Conservation (phyloP, 371 early-diverging fungal genomes). For the Zopfochytrium polystomum region DNA sequence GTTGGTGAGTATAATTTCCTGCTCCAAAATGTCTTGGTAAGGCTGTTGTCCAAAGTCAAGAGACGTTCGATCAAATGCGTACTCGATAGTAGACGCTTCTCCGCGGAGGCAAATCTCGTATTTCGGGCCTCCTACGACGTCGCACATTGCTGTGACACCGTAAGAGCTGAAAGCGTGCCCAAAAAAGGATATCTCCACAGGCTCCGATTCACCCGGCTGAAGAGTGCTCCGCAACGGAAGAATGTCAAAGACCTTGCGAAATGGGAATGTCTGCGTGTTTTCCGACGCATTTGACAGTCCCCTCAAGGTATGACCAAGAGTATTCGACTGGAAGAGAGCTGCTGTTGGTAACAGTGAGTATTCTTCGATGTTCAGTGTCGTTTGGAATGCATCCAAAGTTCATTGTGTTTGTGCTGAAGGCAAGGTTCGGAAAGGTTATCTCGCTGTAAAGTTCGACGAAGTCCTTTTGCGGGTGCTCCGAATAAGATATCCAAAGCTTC, state of each 20-base stretch:
- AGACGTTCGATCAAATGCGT: conserved; percentile 28
- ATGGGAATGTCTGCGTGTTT: conserved; percentile 1
- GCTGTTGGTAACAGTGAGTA: conserved; percentile 41
- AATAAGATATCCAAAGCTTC: conserved; percentile 45
- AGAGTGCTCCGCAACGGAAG: conserved; percentile 43
- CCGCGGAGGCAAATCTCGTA: conserved; percentile 47
- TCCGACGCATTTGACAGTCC: conserved; percentile 5
- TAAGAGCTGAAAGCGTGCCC: conserved; percentile 36
- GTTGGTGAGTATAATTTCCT: conserved; percentile 50
- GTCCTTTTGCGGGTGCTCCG: conserved; percentile 55
- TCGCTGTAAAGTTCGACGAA: conserved; percentile 46
- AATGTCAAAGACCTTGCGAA: conserved; percentile 47
- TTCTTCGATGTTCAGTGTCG: conserved; percentile 39
- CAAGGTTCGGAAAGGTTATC: conserved; percentile 51
- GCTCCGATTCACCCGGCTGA: conserved; percentile 39
- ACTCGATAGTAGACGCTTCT: conserved; percentile 44
- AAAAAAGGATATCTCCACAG: conserved; percentile 44
- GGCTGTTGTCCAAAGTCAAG: conserved; percentile 42
- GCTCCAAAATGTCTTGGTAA: conserved; percentile 49
- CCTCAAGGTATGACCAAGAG: conserved; percentile 43
- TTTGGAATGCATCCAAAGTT: conserved; percentile 48
- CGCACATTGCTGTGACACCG: conserved; percentile 37
- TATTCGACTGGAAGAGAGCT: conserved; percentile 47
- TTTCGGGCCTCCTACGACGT: conserved; percentile 53
- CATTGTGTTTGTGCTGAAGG: conserved; percentile 29